A percentile compares a stretch with the other conserved stretches of the same genome.
Evolutionary conservation across 768 basidiomycete genomes (phyloP).

Genomic region (Boletales sp.): DNA sequence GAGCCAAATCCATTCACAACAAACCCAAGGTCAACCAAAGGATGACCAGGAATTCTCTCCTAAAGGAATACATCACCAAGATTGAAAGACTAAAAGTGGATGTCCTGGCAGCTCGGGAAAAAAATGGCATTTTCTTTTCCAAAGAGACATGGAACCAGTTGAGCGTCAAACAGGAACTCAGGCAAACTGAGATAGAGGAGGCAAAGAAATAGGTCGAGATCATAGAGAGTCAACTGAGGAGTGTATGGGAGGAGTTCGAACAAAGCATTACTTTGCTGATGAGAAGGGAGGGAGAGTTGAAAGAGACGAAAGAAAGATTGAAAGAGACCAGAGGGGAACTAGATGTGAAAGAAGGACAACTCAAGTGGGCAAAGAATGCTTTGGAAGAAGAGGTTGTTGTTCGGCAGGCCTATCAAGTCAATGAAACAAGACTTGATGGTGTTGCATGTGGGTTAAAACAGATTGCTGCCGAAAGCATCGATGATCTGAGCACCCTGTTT

Average conservation of each 20-base stretch:
- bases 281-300: slow-evolving; percentile 74
- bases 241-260: slow-evolving; percentile 86
- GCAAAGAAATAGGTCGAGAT: slow-evolving; percentile 79
- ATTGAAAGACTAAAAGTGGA: slow-evolving; percentile 92
- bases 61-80: slow-evolving; percentile 92
- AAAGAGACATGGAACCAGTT: slow-evolving; percentile 89
- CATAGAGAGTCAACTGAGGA: slow-evolving; percentile 76
- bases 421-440: slow-evolving; percentile 65
- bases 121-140: slow-evolving; percentile 93
- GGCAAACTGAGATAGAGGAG: slow-evolving; percentile 76
- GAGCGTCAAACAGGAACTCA: slow-evolving; percentile 69
- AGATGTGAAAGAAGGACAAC: slow-evolving; percentile 49
- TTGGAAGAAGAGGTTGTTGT: slow-evolving; percentile 81
- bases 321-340: slow-evolving; percentile 51
- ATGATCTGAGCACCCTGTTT: slow-evolving; percentile 69
- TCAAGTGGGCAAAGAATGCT: slow-evolving; percentile 52
- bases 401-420: slow-evolving; percentile 71
- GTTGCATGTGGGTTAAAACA: slow-evolving; percentile 69
- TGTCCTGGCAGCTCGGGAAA: slow-evolving; percentile 86
- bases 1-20: slow-evolving; percentile 94
- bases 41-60: slow-evolving; percentile 85
- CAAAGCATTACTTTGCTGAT: slow-evolving; percentile 78
- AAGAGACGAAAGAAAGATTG: slow-evolving; percentile 54
- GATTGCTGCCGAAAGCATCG: slow-evolving; percentile 64
- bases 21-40: slow-evolving; percentile 94